Conservation (phyloP, 352 stramenopile species). For the Phytopythium aichiense region DNA sequence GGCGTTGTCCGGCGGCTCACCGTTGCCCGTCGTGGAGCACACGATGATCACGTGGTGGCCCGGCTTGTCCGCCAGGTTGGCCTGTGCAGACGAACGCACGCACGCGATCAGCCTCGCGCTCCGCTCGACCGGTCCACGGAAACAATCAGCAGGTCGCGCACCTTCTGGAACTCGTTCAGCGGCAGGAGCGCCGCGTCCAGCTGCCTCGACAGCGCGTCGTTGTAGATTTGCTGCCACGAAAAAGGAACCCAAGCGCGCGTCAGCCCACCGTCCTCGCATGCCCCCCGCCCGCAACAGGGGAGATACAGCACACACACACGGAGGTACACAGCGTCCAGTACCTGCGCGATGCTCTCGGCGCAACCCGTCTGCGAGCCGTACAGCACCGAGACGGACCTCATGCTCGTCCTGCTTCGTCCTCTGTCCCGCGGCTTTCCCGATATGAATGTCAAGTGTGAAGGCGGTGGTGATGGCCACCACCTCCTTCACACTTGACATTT, state of each 20-base stretch:
- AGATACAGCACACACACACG: neutral
- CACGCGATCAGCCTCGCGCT: neutral
- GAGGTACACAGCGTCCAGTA: conserved; percentile 2
- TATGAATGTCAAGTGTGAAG: neutral
- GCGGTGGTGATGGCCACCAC: neutral
- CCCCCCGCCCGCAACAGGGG: too few species aligned
- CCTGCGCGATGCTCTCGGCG: conserved; percentile 82
- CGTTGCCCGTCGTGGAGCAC: conserved; percentile 94
- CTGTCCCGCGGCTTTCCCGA: neutral
- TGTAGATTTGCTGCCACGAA: conserved; percentile 49
- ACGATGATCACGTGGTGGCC: conserved; percentile 79
- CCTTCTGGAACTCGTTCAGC: conserved; percentile 71
- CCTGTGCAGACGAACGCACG: conserved; percentile 12
- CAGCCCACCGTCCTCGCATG: neutral
- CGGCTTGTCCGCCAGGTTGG: conserved; percentile 33
- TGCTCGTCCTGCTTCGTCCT: neutral
- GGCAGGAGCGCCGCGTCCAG: conserved; percentile 45
- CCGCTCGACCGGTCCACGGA: neutral
- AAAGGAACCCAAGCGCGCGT: neutral
- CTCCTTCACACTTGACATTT: too few species aligned
- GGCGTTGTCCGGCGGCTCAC: conserved; percentile 93
- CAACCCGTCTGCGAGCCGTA: conserved; percentile 89
- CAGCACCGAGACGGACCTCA: conserved; percentile 45
- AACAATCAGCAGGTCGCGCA: conserved; percentile 14
- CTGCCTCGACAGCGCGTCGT: conserved; percentile 53